phyloP scores from a whole-genome alignment of 148 eudicot genomes.

The Cornus kousa region DNA sequence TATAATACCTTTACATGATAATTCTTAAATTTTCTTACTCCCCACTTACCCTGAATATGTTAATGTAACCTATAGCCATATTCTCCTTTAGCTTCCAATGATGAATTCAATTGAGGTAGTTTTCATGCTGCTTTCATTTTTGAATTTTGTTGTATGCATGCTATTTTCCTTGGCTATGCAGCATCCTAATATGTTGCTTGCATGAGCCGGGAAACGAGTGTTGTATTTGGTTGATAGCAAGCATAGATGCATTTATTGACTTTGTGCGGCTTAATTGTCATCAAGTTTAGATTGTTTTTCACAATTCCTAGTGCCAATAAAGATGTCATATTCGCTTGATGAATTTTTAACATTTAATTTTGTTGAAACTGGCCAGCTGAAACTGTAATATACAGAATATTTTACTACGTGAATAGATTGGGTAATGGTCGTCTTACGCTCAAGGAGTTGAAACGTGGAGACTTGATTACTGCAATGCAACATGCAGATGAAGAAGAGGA shows the following conservation, averaged over 20 bases:
- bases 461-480: slow-evolving; percentile 88
- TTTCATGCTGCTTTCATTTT: background rate
- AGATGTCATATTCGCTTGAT: background rate
- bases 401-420: slow-evolving; percentile 90
- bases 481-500: slow-evolving; percentile 99
- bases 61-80: background rate
- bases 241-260: background rate
- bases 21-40: too few species aligned
- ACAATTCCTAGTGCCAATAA: too few species aligned
- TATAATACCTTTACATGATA: too few species aligned
- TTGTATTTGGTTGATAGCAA: background rate
- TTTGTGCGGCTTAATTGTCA: background rate
- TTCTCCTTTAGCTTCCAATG: background rate
- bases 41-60: background rate
- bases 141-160: background rate
- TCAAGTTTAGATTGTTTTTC: too few species aligned
- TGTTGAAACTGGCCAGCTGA: slow-evolving; percentile 64
- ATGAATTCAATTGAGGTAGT: too few species aligned
- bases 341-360: slow-evolving; percentile 18
- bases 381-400: slow-evolving; percentile 96
- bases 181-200: background rate
- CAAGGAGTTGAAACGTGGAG: slow-evolving; percentile 88
- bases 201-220: background rate
- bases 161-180: background rate
- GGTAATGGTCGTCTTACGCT: slow-evolving; percentile 90